Base-by-base conservation (phyloP, 83 land plant species). In the Thuja plicata region DNA sequence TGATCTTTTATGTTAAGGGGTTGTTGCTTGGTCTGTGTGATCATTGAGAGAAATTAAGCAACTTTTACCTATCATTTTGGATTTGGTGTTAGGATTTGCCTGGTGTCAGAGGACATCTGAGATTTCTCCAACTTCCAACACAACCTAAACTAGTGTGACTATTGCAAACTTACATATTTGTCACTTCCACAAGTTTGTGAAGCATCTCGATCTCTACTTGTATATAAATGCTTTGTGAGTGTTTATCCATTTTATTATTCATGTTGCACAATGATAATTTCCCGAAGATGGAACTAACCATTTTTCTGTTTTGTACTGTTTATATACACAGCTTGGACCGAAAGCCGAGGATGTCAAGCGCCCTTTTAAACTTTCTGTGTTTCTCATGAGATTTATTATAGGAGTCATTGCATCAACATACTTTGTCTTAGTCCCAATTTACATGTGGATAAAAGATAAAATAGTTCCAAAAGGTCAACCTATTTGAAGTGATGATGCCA, bases 381-480 rank as follows among this genome's bases (percentile, higher is more conserved):
- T 98, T 89, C 90, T 95, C 8, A 82, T 79, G 73, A 96, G 99
- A 81, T 95, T 98, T 87, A 27, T 97, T 45, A 45, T 98, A 12
- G 99, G 99, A 50, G 93, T 86, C 57, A 60, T 97, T 73, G 98
- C 98, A n/a, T 93, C 95, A 38, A 70, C 94, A 34, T 98, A 98
- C 89, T 98, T 89, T 89, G 98, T 97, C 15, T 87, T 98, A 87
- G 95, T 98, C 74, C 99, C 99, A 1, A 95, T 98, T 80, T 98
- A 98, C 90, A 98, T 98, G 99, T 98, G 99, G 99, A 84, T 97
- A 55, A 98, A 98, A 89, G 99, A 98, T 93, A 91, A 92, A 91
- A 89, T 98, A 60, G 93, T 95, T 35, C 99, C 99, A 16, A 94
- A 98, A 89, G 99, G 99, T 12, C 92, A 87, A 89, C 98, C 98